Evolutionary conservation across 108 stramenopile genomes (phyloP).

Genomic region (Chaetoceros tenuissimus): DNA sequence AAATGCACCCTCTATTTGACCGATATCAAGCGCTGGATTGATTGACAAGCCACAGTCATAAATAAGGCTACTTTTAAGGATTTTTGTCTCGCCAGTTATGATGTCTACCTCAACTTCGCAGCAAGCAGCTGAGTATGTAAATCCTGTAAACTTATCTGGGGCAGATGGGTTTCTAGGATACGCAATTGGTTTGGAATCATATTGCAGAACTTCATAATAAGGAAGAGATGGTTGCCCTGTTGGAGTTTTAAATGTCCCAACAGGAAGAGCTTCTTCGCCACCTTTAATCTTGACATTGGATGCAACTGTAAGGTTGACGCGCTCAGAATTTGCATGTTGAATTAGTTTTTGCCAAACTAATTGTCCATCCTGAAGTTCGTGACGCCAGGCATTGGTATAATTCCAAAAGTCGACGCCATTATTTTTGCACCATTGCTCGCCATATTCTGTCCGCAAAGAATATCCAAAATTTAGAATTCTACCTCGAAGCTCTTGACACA

Average conservation of each 20-base stretch:
- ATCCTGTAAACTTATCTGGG: slow-evolving; percentile 14
- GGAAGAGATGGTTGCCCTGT: slow-evolving; percentile 15
- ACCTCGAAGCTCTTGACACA: no score
- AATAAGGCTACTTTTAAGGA: slow-evolving; percentile 7
- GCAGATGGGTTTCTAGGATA: no score
- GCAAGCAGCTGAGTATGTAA: slow-evolving; percentile 14
- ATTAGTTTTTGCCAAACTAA: no score
- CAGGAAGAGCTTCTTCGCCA: not conserved
- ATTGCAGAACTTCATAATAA: not conserved
- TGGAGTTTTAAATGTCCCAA: slow-evolving; percentile 1
- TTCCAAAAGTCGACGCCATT: no score
- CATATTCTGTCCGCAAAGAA: slow-evolving; percentile 21
- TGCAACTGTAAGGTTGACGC: not conserved
- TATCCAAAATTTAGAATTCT: no score
- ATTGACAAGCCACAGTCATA: slow-evolving; percentile 21
- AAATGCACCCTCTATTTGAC: slow-evolving; percentile 30
- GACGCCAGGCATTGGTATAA: no score
- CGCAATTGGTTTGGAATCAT: no score
- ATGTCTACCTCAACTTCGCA: slow-evolving; percentile 22
- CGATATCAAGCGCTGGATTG: slow-evolving; percentile 21
- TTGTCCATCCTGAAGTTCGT: no score
- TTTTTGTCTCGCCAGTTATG: slow-evolving; percentile 12
- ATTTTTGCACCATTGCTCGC: slow-evolving; percentile 13
- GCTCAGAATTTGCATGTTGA: no score
- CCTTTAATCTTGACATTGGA: not conserved